These are phyloP conservation scores for Fusarium multiceps DNA, from an alignment of 2,329 filamentous ascomycete species.

Conservation along the genomic window DNA sequence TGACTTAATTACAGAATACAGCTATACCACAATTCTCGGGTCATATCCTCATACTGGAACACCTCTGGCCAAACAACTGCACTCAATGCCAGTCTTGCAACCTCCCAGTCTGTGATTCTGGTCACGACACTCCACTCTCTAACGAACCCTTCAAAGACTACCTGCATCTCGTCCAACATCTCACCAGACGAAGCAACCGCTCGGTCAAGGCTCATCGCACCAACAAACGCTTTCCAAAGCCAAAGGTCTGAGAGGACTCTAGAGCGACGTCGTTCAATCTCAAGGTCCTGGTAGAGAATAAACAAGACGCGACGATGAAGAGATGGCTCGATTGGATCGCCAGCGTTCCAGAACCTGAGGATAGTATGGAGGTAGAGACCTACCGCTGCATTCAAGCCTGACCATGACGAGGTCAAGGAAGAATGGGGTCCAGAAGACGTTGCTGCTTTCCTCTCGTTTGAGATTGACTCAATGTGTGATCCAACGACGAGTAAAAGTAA, in stretches of 20 bases:
- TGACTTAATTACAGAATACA: background rate
- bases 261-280: background rate
- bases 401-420: slow-evolving; percentile 25
- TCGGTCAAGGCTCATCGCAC: slow-evolving; percentile 28
- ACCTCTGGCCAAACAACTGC: slow-evolving; percentile 20
- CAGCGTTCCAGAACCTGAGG: slow-evolving; percentile 31
- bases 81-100: slow-evolving; percentile 2
- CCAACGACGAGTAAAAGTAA: slow-evolving; percentile 28
- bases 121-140: slow-evolving; percentile 21
- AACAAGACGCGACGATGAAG: slow-evolving; percentile 27
- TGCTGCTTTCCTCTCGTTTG: rapidly evolving
- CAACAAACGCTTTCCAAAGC: slow-evolving; percentile 40
- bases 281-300: slow-evolving; percentile 25
- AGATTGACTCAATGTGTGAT: slow-evolving; percentile 28
- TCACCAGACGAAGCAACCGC: background rate
- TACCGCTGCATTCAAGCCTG: slow-evolving; percentile 14
- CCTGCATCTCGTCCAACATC: background rate
- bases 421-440: rapidly evolving
- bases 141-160: slow-evolving; percentile 2
- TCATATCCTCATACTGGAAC: background rate
- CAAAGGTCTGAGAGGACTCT: slow-evolving; percentile 6
- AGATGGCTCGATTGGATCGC: slow-evolving; percentile 23
- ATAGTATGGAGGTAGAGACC: slow-evolving; percentile 30
- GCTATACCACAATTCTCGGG: slow-evolving; percentile 11
- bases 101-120: background rate